Conservation (phyloP, 2,329 filamentous ascomycete genomes). For the Tolypocladium amazonense region DNA sequence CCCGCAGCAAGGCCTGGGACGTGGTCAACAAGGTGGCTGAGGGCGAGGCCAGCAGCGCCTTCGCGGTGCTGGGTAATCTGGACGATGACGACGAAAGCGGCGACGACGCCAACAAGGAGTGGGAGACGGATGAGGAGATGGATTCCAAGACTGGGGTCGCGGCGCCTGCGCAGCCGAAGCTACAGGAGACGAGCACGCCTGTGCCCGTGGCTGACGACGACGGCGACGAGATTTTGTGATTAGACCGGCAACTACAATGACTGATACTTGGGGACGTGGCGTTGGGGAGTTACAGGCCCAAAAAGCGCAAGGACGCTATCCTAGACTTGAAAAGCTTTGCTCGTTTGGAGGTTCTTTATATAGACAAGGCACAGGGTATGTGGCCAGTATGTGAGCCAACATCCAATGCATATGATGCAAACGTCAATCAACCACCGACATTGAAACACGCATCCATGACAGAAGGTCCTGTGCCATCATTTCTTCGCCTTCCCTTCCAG, state of each 20-base stretch:
- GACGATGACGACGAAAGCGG: slow-evolving; percentile 15
- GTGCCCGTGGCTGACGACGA: slow-evolving; percentile 13
- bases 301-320: background rate
- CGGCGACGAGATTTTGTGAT: slow-evolving; percentile 22
- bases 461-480: background rate
- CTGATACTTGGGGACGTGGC: background rate
- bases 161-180: background rate
- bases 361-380: background rate
- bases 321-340: background rate
- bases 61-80: slow-evolving; percentile 8
- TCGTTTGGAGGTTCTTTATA: background rate
- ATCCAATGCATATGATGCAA: background rate
- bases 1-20: slow-evolving; percentile 45
- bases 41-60: slow-evolving; percentile 8
- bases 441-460: background rate
- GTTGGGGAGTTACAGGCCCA: slow-evolving; percentile 1
- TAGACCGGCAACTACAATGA: background rate
- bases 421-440: background rate
- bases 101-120: slow-evolving; percentile 10
- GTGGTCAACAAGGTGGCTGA: slow-evolving; percentile 38
- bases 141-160: slow-evolving; percentile 10
- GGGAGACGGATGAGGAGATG: slow-evolving; percentile 26
- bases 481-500: slow-evolving; percentile 22
- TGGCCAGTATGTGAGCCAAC: background rate
- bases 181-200: background rate